Conservation (phyloP, 192 early-diverging fungal genomes). For the Coemansia sp. region DNA sequence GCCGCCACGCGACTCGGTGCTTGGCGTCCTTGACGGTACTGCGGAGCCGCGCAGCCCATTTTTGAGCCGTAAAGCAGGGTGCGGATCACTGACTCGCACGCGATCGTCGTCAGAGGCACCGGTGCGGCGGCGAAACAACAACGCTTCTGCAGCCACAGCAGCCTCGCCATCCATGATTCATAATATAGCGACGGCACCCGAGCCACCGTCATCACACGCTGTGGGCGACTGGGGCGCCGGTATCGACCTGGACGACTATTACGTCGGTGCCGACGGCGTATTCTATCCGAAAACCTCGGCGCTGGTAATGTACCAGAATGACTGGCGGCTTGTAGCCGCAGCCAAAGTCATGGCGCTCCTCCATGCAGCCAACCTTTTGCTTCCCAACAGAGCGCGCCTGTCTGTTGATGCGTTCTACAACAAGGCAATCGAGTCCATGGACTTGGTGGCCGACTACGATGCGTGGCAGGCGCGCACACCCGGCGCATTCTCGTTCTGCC, state of each 20-base stretch:
- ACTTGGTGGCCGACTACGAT: constrained; percentile 70
- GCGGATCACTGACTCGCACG: constrained; percentile 38
- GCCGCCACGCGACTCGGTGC: constrained; percentile 24
- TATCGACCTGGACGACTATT: constrained; percentile 45
- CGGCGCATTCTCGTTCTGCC: constrained; percentile 72
- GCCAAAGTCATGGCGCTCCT: constrained; percentile 88
- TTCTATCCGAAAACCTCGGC: constrained; percentile 44
- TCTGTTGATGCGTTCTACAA: constrained; percentile 84
- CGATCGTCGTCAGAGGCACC: constrained; percentile 49
- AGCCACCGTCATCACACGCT: constrained; percentile 4
- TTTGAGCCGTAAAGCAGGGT: neutral
- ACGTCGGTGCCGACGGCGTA: constrained; percentile 53
- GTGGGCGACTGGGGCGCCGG: constrained; percentile 32
- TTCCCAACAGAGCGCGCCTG: constrained; percentile 49
- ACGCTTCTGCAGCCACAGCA: neutral
- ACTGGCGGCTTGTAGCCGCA: constrained; percentile 82
- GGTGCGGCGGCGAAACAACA: constrained; percentile 6
- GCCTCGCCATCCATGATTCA: constrained; percentile 3
- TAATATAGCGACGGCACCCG: neutral
- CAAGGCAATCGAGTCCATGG: constrained; percentile 69
- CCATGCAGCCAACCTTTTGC: constrained; percentile 71
- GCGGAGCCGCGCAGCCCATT: constrained; percentile 33
- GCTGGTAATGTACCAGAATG: constrained; percentile 68
- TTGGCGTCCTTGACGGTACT: constrained; percentile 48
- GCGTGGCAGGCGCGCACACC: constrained; percentile 66